phyloP scores from a whole-genome alignment of 352 stramenopile genomes.

The Phytophthora podocarpi region DNA sequence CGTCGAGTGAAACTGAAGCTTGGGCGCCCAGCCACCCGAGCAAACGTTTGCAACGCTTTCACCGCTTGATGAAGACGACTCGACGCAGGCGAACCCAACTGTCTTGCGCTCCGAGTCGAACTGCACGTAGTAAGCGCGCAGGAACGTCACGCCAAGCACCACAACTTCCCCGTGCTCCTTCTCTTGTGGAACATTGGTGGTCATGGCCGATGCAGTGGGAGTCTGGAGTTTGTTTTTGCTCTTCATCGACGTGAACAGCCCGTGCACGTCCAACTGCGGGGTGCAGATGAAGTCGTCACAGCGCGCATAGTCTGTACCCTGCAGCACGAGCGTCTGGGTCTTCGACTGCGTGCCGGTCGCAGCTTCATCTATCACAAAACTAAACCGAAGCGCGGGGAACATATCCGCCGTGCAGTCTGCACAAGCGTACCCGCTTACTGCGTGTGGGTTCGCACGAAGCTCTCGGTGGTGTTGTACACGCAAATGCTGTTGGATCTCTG shows the following conservation, averaged over 20 bases:
- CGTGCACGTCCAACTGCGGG: conserved; percentile 62
- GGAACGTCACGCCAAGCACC: conserved; percentile 66
- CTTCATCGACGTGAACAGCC: conserved; percentile 38
- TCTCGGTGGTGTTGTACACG: conserved; percentile 21
- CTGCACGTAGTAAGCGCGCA: conserved; percentile 71
- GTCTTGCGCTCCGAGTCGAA: conserved; percentile 53
- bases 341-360: not conserved
- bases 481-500: conserved; percentile 45
- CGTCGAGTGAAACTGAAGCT: conserved; percentile 45
- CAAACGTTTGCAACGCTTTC: conserved; percentile 19
- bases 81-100: conserved; percentile 58
- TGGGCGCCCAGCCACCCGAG: conserved; percentile 39
- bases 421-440: conserved; percentile 53
- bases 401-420: conserved; percentile 47
- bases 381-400: conserved; percentile 62
- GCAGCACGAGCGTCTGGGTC: conserved; percentile 45
- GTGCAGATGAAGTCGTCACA: conserved; percentile 60
- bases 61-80: not conserved
- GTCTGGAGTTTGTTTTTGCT: conserved; percentile 15
- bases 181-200: conserved; percentile 6
- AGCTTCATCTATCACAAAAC: conserved; percentile 30
- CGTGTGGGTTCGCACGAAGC: conserved; percentile 27
- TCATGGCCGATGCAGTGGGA: conserved; percentile 15
- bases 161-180: conserved; percentile 39
- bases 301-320: conserved; percentile 66